Evolutionary conservation across 371 early-diverging fungal species (phyloP), one percentile per base, ranked within the genome.

Genomic region (Rhizopus arrhizus): DNA sequence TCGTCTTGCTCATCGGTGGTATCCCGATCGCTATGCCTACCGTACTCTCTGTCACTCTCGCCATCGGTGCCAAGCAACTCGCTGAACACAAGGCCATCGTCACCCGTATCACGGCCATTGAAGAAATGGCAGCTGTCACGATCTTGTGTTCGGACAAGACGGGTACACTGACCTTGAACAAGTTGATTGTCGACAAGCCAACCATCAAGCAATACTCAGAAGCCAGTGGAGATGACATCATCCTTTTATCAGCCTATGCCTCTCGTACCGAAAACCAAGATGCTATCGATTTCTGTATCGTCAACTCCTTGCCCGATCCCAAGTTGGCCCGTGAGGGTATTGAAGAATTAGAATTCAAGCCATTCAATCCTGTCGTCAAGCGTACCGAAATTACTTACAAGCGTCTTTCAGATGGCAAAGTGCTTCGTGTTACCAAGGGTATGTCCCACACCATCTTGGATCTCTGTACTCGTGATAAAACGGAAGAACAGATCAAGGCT

Each of bases 91-190:
- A 93, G 72, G 96, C 95, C 7, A 94, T 97, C 61, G 95, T 96
- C 36, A 87, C 94, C 33, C 87, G 89, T 48, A 86, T 96, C 63
- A 86, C 91, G 28, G 89, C 90, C 45, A 92, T 95, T 57, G 98
- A 97, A 77, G 94, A 93, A 62, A 85, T 98, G 72, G 96, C 96
- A 22, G 93, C 93, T 62, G 93, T 93, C 51, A 88, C 89, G 63
- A 91, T 95, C 58, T 91, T 97, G 63, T 95, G 96, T 82, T 91
- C 94, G 13, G 97, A 96, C 81, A 97, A 97, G 86, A 97, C 98
- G 10, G 98, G 98, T 59, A 97, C 98, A 22, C 81, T 97, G 58
- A 97, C 98, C 50, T 85, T 94, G 54, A 95, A 95, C 86, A 91
- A 93, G 80, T 89, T 95, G 76, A 86, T 82, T 69, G 89, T 94